Conservation (phyloP, 179 eudicot species). For the Spinacia oleracea region DNA sequence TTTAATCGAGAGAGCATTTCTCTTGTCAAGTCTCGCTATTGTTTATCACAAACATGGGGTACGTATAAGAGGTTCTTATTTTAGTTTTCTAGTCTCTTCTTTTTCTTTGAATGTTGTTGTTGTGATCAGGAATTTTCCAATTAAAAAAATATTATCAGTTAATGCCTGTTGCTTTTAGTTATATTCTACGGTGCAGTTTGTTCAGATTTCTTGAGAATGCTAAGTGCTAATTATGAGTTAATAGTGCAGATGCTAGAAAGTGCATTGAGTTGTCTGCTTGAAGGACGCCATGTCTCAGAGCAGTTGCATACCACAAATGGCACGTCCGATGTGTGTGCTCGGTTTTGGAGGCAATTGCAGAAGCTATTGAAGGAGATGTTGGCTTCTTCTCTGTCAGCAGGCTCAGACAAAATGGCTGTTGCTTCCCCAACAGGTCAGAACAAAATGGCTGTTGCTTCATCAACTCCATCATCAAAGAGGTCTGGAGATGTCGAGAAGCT, state of each 20-base stretch:
- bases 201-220: background rate
- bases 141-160: too few relatives aligned
- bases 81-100: background rate
- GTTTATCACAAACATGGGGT: constrained; percentile 57
- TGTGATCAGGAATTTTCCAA: too few relatives aligned
- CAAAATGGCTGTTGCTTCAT: constrained; percentile 33
- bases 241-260: constrained; percentile 71
- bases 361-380: constrained; percentile 71
- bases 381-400: constrained; percentile 46
- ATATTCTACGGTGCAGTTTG: background rate
- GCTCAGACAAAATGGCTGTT: constrained; percentile 37
- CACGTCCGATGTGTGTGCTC: constrained; percentile 37
- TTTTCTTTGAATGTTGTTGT: background rate
- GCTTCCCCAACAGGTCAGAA: constrained; percentile 31
- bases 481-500: constrained; percentile 65
- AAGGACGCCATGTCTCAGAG: constrained; percentile 54
- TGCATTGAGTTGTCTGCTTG: constrained; percentile 68
- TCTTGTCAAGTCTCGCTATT: constrained; percentile 52
- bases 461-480: constrained; percentile 37
- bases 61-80: constrained; percentile 25
- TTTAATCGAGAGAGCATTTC: constrained; percentile 61
- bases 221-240: constrained; percentile 10
- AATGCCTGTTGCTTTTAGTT: background rate
- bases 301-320: constrained; percentile 17
- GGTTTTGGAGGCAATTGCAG: constrained; percentile 83